phyloP scores from a whole-genome alignment of 352 stramenopile genomes.

The Phytophthora hibernalis region DNA sequence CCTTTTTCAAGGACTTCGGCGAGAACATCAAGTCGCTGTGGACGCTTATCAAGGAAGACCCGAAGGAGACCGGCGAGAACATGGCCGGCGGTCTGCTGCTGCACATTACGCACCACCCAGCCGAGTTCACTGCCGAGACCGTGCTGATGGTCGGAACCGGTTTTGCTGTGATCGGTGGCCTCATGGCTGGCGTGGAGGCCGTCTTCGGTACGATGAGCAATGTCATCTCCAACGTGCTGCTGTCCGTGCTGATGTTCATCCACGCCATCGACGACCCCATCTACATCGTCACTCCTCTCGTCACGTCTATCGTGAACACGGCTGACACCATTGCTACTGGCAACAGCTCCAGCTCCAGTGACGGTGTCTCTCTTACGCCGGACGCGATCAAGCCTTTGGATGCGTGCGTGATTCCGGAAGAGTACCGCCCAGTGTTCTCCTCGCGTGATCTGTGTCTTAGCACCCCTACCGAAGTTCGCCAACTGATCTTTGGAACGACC shows the following conservation, averaged over 20 bases:
- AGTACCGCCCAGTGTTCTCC: conserved; percentile 29
- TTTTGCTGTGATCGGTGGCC: conserved; percentile 28
- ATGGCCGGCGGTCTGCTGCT: conserved; percentile 34
- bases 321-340: conserved; percentile 1
- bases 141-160: conserved; percentile 24
- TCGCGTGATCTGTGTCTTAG: conserved; percentile 36
- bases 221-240: conserved; percentile 15
- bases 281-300: conserved; percentile 24
- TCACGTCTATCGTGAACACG: conserved; percentile 32
- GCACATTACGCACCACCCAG: conserved; percentile 32
- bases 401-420: conserved; percentile 25
- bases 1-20: conserved; percentile 25
- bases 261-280: conserved; percentile 39
- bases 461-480: conserved; percentile 10
- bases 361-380: conserved; percentile 3
- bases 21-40: conserved; percentile 26
- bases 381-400: conserved; percentile 13
- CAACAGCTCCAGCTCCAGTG: neutral
- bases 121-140: conserved; percentile 36
- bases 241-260: conserved; percentile 38
- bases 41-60: conserved; percentile 30
- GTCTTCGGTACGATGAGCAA: conserved; percentile 33
- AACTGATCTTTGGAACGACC: conserved; percentile 31
- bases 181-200: conserved; percentile 25
- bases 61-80: conserved; percentile 26